Percentiles rank a stretch among this genome's conserved stretches.
Evolutionary conservation across 306 rosid species (phyloP).

Genomic region (Dalbergia cultrata): DNA sequence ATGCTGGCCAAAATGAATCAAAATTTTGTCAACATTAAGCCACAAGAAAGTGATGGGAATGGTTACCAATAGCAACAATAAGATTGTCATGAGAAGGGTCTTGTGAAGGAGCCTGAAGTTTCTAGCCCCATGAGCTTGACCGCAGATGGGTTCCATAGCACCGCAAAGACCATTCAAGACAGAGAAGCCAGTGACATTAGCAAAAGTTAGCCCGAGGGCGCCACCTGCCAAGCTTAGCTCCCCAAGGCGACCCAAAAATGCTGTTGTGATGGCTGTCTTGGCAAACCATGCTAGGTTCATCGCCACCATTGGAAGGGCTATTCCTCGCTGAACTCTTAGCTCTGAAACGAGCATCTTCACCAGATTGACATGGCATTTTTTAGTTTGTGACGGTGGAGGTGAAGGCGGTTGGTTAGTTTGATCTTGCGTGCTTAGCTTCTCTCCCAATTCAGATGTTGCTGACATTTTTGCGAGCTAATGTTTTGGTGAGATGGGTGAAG

Average conservation of each 20-base stretch:
- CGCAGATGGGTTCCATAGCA: constrained; percentile 96
- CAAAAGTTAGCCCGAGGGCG: constrained; percentile 84
- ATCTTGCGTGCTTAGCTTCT: constrained; percentile 38
- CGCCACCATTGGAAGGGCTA: constrained; percentile 76
- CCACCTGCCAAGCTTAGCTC: constrained; percentile 84
- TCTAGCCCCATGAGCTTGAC: constrained; percentile 91
- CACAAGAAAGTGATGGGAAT: constrained; percentile 83
- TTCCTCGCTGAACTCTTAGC: constrained; percentile 63
- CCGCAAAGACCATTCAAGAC: constrained; percentile 79
- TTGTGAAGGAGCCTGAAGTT: constrained; percentile 80
- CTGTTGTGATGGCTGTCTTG: constrained; percentile 81
- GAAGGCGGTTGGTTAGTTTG: constrained; percentile 33
- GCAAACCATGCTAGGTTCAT: constrained; percentile 91
- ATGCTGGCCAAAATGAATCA: constrained; percentile 77
- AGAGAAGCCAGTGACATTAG: constrained; percentile 93
- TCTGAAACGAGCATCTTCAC: constrained; percentile 52
- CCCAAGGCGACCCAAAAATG: constrained; percentile 80
- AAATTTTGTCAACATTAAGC: constrained; percentile 79
- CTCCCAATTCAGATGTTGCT: constrained; percentile 49
- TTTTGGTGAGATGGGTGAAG: constrained; percentile 31
- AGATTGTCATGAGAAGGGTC: constrained; percentile 77
- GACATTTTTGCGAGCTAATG: constrained; percentile 54
- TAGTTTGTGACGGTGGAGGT: constrained; percentile 25
- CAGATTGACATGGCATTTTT: constrained; percentile 45
- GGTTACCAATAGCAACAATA: constrained; percentile 60